Evolutionary conservation across 768 basidiomycete genomes (phyloP), one percentile per base, ranked within the genome.

Genomic region (Thelephora aurantiotincta): DNA sequence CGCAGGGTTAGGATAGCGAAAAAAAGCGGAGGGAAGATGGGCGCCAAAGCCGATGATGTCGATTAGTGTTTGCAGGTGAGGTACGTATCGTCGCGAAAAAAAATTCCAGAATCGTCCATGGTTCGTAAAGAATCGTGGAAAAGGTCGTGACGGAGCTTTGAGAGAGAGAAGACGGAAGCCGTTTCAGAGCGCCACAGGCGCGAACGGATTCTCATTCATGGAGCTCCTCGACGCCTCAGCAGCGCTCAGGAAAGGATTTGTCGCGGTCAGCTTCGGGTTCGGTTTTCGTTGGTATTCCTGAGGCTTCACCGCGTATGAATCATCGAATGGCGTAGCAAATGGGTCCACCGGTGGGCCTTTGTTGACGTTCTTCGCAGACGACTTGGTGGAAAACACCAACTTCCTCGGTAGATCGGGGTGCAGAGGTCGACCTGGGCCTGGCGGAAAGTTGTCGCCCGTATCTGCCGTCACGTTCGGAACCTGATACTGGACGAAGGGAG

Each of bases 271-370:
- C 49, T 51, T 49, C 47, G 48, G 11, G 14, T 35, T 47, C 33
- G 30, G 33, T 18, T 47, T 30, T 16, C 47, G 51, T 19, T 22
- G 23, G 18, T 36, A 34, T n/a, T 30, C 36, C 6, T 30, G 33
- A 13, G 38, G 14, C 19, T 20, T 48, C 33, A 55, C 59, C 18
- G 53, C 55, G 48, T 74, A 68, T 58, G 83, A 81, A 57, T 85
- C 83, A 60, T 87, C 85, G 61, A 87, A 87, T 6, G 85, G 84
- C 45, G 83, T 85, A 49, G 75, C 72, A 57, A 87, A 87, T 46
- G 84, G 84, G 57, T 75, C 60, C 48, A 58, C 58, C 46, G 60
- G 58, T 41, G 70, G 68, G 44, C 70, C 64, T 52, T 67, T 60
- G 50, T 67, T 65, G 16, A 68, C 65, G 54, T 71, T 61, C 19